Evolutionary conservation across 2,329 filamentous ascomycete genomes (phyloP), one percentile per base, ranked within the genome.

Genomic region (Cercospora citrullina): DNA sequence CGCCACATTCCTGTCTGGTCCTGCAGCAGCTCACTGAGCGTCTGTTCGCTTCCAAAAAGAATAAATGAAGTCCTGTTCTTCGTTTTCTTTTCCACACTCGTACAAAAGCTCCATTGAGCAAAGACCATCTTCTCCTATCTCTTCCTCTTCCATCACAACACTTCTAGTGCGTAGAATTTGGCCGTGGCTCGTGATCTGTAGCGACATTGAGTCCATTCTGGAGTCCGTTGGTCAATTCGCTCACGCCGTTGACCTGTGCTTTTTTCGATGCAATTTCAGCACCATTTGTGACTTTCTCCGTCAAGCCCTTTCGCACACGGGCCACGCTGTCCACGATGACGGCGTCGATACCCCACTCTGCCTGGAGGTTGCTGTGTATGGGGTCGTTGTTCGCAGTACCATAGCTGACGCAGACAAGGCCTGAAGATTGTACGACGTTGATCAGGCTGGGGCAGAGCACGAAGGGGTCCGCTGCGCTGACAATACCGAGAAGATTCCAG

Each of bases 301-400:
- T 95, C 69, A 99, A 85, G 0, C 93, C 94, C 80, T 97, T 93
- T 58, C 94, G 89, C 73, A 99, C 97, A 48, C 92, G 92, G 31
- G 98, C 86, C 3, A 99, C 94, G 70, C 89, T 95, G 78, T 99
- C 95, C 14, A 98, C 95, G 76, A 99, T 99, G 64, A 99, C 94
- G 1, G 95, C 95, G 77, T 99, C 95, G 69, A 99, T 97, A 59
- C 95, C 94, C 80, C 97, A 92, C 64, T 92, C 91, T 9, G 96
- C 92, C 89, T 99, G 95, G 71, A 90, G 83, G 89, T 94, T 90
- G 39, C 97, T 94, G 80, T 96, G 90, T 21, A 87, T 84, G 0
- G 92, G 87, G 62, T 97, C 90, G 70, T 99, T 99, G 78, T 99
- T 99, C 76, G 93, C 80, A 12, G 85, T 83, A n/a, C 95, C 95